Base-by-base conservation (phyloP, 176 grass and related monocot species). In the Dendrocalamus sinicus region DNA sequence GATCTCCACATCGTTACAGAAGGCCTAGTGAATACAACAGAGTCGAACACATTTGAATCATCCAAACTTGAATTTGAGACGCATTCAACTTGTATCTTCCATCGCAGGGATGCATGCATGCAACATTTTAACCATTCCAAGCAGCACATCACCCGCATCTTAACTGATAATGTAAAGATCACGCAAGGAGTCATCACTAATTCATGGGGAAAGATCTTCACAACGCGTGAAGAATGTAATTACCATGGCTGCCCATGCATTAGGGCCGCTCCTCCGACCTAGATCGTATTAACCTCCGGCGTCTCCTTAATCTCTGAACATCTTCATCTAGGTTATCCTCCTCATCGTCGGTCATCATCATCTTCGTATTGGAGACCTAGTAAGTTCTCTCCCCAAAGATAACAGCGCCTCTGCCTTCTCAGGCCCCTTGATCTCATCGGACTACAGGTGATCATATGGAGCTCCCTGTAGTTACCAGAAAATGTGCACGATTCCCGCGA, bases 351-450 rank as follows among this genome's bases (percentile, higher is more conserved):
- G 12, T 79, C 91, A 2, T 80, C 77, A 30, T 85, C 88, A 75
- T 88, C 72, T 11, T 89, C 91, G 0, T 97, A 91, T 12, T 85
- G 89, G n/a, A 92, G 80, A 69, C 94, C 92, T 78, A 94, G 69
- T 24, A 97, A 65, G 69, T 92, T 97, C 90, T 97, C 94, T 69
- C 88, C 92, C 92, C 92, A 97, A 3, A 92, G 92, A 61, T 94
- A 91, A 48, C 92, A 92, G 12, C 89, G 88, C 57, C 92, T 94
- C 70, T 91, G 89, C 75, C 88, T 92, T 70, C 88, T 83, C 78
- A 91, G 66, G 39, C 64, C 83, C 45, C 87, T 85, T 67, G 86
- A 89, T 47, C 89, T 83, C 68, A 60, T 55, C 0, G 88, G 89
- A 20, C 76, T 87, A 81, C 85, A 92, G 72, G 83, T 90, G 60